phyloP scores from a whole-genome alignment of 129 eudicot species.

The Lactuca sativa region DNA sequence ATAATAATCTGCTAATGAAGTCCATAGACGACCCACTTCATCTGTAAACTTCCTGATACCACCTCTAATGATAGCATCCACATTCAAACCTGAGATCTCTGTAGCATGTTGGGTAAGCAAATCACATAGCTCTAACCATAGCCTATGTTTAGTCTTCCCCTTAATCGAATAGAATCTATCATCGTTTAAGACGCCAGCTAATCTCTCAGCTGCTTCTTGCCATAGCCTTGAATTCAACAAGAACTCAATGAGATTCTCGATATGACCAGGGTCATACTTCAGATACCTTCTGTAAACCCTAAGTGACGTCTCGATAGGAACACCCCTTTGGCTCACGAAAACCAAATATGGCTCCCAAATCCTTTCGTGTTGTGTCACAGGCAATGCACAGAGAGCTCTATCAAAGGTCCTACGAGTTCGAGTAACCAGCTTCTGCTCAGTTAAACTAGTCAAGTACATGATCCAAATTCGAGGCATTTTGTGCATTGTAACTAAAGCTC shows the following conservation, averaged over 20 bases:
- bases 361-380: slow-evolving; percentile 90
- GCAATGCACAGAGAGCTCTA: slow-evolving; percentile 85
- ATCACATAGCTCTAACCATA: slow-evolving; percentile 93
- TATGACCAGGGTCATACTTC: slow-evolving; percentile 80
- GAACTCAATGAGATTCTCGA: slow-evolving; percentile 87
- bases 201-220: slow-evolving; percentile 96
- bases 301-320: slow-evolving; percentile 83
- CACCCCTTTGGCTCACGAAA: slow-evolving; percentile 83
- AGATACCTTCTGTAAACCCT: slow-evolving; percentile 92
- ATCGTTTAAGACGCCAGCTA: slow-evolving; percentile 90
- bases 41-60: slow-evolving; percentile 98
- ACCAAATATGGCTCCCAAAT: slow-evolving; percentile 76
- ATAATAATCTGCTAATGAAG: slow-evolving; percentile 85
- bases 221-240: slow-evolving; percentile 67
- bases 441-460: slow-evolving; percentile 64
- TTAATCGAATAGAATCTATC: slow-evolving; percentile 72
- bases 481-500: slow-evolving; percentile 90
- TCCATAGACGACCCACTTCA: slow-evolving; percentile 96
- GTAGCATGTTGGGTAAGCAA: slow-evolving; percentile 76
- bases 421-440: slow-evolving; percentile 69
- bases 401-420: slow-evolving; percentile 70
- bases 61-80: slow-evolving; percentile 87
- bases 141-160: slow-evolving; percentile 83
- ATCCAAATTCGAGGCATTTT: slow-evolving; percentile 94
- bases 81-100: slow-evolving; percentile 80